Percentiles rank a stretch among this genome's conserved stretches.
Conservation (phyloP, 345 rosid genomes). For the Citrus hindsii region DNA sequence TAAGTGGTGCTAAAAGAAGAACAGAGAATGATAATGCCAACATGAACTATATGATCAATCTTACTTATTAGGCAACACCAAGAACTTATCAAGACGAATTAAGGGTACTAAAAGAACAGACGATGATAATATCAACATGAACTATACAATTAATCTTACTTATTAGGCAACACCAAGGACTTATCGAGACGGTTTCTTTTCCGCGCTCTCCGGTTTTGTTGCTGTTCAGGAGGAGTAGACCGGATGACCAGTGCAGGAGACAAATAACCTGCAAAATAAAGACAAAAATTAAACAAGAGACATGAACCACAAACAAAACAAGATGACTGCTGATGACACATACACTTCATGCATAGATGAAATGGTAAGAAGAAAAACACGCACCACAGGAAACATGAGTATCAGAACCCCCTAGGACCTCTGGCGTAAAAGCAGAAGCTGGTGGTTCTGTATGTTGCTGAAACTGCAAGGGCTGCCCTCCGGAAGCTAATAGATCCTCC, state of each 20-base stretch:
- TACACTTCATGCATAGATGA: not conserved
- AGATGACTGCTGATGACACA: not conserved
- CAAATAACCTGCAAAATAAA: constrained; percentile 36
- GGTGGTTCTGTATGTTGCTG: constrained; percentile 49
- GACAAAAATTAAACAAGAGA: not conserved
- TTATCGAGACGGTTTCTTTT: constrained; percentile 60
- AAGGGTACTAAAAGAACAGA: not conserved
- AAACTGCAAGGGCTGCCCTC: constrained; percentile 31
- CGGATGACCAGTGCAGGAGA: constrained; percentile 55
- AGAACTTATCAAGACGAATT: constrained; percentile 47
- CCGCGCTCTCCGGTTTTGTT: constrained; percentile 32
- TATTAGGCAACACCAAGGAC: constrained; percentile 52
- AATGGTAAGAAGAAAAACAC: constrained; percentile 17
- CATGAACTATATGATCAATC: constrained; percentile 5
- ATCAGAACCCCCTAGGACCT: constrained; percentile 26
- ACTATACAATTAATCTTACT: constrained; percentile 33
- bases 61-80: constrained; percentile 66
- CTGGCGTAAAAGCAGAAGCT: constrained; percentile 33
- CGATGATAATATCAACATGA: not conserved
- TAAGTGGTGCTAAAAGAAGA: constrained; percentile 7
- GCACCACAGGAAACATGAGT: constrained; percentile 39
- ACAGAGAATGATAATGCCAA: not conserved
- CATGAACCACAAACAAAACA: not conserved
- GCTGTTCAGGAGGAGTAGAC: constrained; percentile 56
- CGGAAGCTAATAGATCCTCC: constrained; percentile 39